Base-by-base conservation (phyloP, 129 eudicot species). In the Calendula officinalis region DNA sequence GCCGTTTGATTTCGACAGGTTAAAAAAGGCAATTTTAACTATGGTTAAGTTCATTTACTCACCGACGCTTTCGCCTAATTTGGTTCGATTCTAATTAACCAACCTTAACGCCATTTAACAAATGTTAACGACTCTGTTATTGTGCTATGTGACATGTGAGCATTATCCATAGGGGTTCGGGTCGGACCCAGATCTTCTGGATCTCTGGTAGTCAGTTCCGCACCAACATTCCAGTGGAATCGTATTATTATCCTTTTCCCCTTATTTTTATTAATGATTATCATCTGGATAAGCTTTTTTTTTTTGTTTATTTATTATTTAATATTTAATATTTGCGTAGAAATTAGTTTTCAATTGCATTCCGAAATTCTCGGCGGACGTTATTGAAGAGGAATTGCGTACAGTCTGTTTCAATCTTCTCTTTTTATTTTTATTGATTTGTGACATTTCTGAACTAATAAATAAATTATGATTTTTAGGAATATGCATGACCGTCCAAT, bases 281-380 rank as follows among this genome's bases (percentile, higher is more conserved):
- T 40, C 54, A 41, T 51, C 11, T 41, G 69, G 76, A 71, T 51
- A 62, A 41, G 14, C 35, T 32, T 61, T 14, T 14, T 8, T 3
- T 45, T 33, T 71, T 51, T 40, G 48, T 16, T 48, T 11, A 52
- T 70, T 33, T 32, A 17, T 6, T 13, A 5, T 51, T 39, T 27
- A 51, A 14, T 47, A 56, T 70, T 15, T n/a, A n/a, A 34, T 37
- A 55, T 64, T 64, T 65, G 53, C 54, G 67, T 65, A 65, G 52
- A 46, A 65, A 65, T 37, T 65, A 40, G 66, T 56, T 54, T 60
- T 44, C 59, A 54, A 63, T 63, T 64, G 65, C 34, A 17, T 35
- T 32, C 72, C 78, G 78, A 73, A 66, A 73, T 73, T 73, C 43
- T 56, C 78, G 78, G 78, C 78, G 72, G 59, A 47, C 15, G 72